These are phyloP conservation scores for Monilinia laxa DNA, from an alignment of 2,329 filamentous ascomycete genomes.

Conservation along the genomic window DNA sequence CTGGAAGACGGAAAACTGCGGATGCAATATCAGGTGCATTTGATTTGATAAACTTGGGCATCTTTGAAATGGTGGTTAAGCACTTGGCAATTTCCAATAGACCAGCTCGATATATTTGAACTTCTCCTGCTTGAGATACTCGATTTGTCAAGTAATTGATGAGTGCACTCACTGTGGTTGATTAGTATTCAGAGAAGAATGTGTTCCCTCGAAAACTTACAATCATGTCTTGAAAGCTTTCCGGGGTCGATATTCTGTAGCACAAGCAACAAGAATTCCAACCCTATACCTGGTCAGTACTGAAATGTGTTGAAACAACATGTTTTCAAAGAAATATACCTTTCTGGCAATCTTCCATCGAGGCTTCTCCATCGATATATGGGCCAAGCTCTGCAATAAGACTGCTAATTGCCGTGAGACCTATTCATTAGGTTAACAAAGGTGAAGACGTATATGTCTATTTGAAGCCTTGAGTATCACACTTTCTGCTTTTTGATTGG, in stretches of 20 bases:
- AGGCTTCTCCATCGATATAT: slow-evolving; percentile 19
- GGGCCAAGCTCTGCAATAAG: slow-evolving; percentile 20
- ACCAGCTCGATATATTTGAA: slow-evolving; percentile 24
- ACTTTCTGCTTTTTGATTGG: slow-evolving; percentile 22
- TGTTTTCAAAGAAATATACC: slow-evolving; percentile 22
- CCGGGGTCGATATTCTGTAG: slow-evolving; percentile 22
- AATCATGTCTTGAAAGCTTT: slow-evolving; percentile 29
- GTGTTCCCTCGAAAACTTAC: slow-evolving; percentile 17
- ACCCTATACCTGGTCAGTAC: slow-evolving; percentile 26
- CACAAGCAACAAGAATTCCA: slow-evolving; percentile 28
- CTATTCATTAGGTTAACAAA: slow-evolving; percentile 4
- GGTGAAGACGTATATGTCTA: background rate
- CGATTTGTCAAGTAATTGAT: slow-evolving; percentile 30
- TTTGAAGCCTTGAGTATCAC: background rate
- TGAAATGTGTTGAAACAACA: background rate
- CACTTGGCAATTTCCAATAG: slow-evolving; percentile 21
- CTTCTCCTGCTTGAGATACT: slow-evolving; percentile 14
- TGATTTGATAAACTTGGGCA: slow-evolving; percentile 19
- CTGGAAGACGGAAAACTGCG: slow-evolving; percentile 16
- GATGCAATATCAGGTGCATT: slow-evolving; percentile 7
- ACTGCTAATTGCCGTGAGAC: slow-evolving; percentile 8
- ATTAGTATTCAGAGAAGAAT: slow-evolving; percentile 11
- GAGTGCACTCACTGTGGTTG: slow-evolving; percentile 28
- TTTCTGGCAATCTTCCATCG: slow-evolving; percentile 29
- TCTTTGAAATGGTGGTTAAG: slow-evolving; percentile 17